phyloP scores from a whole-genome alignment of 2,329 filamentous ascomycete genomes.

The Paraphoma chrysanthemicola region DNA sequence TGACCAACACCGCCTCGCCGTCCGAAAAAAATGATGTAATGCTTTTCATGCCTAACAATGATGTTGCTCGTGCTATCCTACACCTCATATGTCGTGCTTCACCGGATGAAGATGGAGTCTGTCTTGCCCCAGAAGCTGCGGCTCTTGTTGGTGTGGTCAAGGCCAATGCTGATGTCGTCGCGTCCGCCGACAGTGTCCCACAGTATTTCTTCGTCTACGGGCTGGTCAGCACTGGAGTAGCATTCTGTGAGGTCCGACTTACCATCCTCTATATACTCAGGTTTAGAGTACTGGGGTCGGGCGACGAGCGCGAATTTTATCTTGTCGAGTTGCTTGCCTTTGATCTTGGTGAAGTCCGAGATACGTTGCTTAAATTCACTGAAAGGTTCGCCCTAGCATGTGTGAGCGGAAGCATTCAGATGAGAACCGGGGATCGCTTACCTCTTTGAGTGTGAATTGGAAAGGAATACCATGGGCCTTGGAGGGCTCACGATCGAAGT shows the following conservation, averaged over 20 bases:
- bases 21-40: constrained; percentile 9
- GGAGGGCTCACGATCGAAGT: constrained; percentile 88
- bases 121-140: constrained; percentile 65
- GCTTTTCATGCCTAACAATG: constrained; percentile 6
- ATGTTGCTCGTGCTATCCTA: constrained; percentile 28
- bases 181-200: constrained; percentile 50
- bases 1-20: constrained; percentile 11
- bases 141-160: constrained; percentile 69
- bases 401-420: constrained; percentile 25
- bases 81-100: constrained; percentile 19
- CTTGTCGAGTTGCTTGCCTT: constrained; percentile 98
- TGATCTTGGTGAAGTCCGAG: constrained; percentile 89
- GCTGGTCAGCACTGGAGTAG: constrained; percentile 11
- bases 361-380: constrained; percentile 93
- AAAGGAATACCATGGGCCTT: constrained; percentile 90
- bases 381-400: constrained; percentile 76
- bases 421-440: constrained; percentile 44
- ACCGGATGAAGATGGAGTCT: constrained; percentile 69
- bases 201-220: constrained; percentile 52
- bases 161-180: constrained; percentile 54
- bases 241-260: constrained; percentile 47
- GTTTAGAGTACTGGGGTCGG: constrained; percentile 74
- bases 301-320: constrained; percentile 87
- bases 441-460: constrained; percentile 83
- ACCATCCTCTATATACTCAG: constrained; percentile 89